Evolutionary conservation across 352 stramenopile genomes (phyloP), one percentile per base, ranked within the genome.

Genomic region (Phytophthora nicotianae): DNA sequence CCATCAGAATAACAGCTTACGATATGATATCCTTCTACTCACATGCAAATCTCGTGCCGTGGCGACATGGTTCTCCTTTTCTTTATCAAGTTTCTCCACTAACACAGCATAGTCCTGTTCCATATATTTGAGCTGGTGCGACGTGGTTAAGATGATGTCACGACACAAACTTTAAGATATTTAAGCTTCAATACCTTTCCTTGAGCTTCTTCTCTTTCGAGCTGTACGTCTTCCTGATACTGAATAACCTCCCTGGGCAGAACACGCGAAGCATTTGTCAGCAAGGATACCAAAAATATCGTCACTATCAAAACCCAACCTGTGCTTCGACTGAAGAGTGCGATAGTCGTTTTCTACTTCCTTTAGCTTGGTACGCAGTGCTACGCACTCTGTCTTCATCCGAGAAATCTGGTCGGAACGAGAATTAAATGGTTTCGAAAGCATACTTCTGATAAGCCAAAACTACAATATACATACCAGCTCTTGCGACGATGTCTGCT

Each of bases 331-430:
- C 60, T 93, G 83, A n/a, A 93, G 75, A 11, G 77, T 68, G 16
- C 75, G 80, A 50, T 92, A 91, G 55, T 93, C 83, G 35, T 79
- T 86, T 50, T 93, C 85, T 2, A 88, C 65, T 68, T 93, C 85
- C 50, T 93, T 93, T 5, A 90, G 59, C 63, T 93, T 91, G 3
- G 73, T 73, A 6, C 85, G 85, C 48, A 89, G 58, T 47, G 70
- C 68, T 26, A 91, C 42, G 49, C 75, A 88, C 54, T 93, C 83
- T 14, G 76, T 68, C 60, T 93, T 93, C 54, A 91, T 74, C 35
- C 85, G 79, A 27, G 78, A 65, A 51, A 88, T 42, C 83, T 90
- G 51, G 6, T 13, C 10, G 37, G 47, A 14, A 21, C 13, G 7
- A 38, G 49, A 7, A n/a, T n/a, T n/a, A n/a, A 42, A 59, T 52